These are phyloP conservation scores for Stagonosporopsis vannaccii DNA, from an alignment of 2,329 filamentous ascomycete genomes.

Conservation along the genomic window DNA sequence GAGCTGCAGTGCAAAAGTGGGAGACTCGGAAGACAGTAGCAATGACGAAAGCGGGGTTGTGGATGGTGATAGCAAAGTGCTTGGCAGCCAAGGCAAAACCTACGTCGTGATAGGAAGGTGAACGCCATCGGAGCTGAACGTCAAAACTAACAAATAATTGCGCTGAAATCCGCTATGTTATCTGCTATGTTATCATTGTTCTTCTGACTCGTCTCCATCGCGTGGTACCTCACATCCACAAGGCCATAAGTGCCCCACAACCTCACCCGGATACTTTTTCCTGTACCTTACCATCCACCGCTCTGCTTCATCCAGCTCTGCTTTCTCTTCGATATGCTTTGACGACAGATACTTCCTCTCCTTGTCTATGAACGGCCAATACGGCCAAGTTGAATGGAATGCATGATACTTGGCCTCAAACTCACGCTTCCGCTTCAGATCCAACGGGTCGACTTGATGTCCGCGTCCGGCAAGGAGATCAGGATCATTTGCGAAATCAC, in stretches of 20 bases:
- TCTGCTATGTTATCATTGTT: constrained; percentile 2
- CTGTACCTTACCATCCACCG: constrained; percentile 21
- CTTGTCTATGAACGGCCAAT: not conserved
- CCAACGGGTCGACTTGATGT: constrained; percentile 28
- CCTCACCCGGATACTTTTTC: constrained; percentile 29
- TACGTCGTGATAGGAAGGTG: not conserved
- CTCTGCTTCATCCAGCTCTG: constrained; percentile 13
- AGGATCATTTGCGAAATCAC: constrained; percentile 26
- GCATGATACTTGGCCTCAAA: constrained; percentile 4
- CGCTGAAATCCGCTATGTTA: not conserved
- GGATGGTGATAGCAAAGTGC: constrained; percentile 3
- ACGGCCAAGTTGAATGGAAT: not conserved
- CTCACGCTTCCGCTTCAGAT: constrained; percentile 6
- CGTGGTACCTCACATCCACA: constrained; percentile 34
- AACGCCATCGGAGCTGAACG: not conserved
- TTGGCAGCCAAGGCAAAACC: constrained; percentile 12
- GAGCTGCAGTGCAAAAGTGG: constrained; percentile 8
- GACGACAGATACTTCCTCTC: not conserved
- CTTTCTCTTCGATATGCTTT: not conserved
- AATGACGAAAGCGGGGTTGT: constrained; percentile 11
- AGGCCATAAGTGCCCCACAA: constrained; percentile 26
- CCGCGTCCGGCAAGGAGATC: constrained; percentile 29
- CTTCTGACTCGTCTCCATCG: constrained; percentile 24
- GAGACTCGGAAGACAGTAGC: not conserved
- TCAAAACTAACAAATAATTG: not conserved